Conservation (phyloP, 140 eudicot genomes). For the Flaveria floridana region DNA sequence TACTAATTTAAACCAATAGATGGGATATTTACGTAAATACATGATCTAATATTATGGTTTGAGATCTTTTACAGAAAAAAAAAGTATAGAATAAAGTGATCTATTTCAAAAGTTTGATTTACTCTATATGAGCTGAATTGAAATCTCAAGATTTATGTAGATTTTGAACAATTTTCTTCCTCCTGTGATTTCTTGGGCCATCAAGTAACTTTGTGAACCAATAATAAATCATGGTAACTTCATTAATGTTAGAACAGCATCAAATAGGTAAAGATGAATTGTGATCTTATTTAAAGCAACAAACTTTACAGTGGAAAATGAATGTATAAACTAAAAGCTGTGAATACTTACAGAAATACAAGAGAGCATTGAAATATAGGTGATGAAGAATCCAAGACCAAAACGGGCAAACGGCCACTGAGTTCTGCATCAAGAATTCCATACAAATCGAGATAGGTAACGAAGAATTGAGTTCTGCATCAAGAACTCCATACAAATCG, state of each 20-base stretch:
- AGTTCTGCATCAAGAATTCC: background rate
- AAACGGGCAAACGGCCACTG: background rate
- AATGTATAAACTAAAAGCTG: constrained; percentile 8
- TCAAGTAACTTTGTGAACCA: background rate
- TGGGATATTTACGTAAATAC: background rate
- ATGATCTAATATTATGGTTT: background rate
- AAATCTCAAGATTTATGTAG: background rate
- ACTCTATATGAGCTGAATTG: background rate
- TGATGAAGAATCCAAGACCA: background rate
- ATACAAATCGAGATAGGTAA: background rate
- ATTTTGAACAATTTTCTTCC: too few relatives aligned
- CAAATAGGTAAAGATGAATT: background rate
- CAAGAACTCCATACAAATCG: background rate
- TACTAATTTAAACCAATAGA: too few relatives aligned
- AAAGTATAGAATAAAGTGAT: background rate
- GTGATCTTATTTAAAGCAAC: constrained; percentile 20
- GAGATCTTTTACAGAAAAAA: background rate
- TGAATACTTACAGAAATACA: constrained; percentile 26
- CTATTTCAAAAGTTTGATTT: background rate
- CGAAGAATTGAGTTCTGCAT: background rate
- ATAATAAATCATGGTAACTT: background rate
- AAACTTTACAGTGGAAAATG: constrained; percentile 15
- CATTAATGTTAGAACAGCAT: background rate
- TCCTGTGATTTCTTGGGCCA: background rate
- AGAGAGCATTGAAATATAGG: background rate